These are phyloP conservation scores for Gossypium rotundifolium DNA, from an alignment of 345 rosid genomes.

Conservation along the genomic window DNA sequence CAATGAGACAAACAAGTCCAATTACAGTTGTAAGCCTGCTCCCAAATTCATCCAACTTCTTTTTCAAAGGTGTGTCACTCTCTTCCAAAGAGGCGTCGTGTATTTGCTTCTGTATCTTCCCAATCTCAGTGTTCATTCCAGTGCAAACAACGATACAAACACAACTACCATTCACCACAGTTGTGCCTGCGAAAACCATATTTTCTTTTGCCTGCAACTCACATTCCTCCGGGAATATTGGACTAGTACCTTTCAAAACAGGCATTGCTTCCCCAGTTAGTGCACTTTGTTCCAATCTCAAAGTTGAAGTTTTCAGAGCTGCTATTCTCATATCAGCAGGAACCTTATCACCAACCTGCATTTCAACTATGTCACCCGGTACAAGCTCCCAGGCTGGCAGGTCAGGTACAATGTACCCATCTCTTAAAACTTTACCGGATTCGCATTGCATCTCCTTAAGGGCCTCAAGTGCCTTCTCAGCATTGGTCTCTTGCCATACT, in stretches of 20 bases:
- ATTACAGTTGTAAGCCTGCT: slow-evolving; percentile 68
- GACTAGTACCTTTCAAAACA: slow-evolving; percentile 55
- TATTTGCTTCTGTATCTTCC: slow-evolving; percentile 85
- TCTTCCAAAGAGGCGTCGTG: slow-evolving; percentile 84
- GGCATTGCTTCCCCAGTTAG: slow-evolving; percentile 96
- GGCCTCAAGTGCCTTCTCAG: slow-evolving; percentile 91
- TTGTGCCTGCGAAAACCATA: slow-evolving; percentile 84
- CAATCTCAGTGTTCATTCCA: slow-evolving; percentile 91
- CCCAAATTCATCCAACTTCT: slow-evolving; percentile 88
- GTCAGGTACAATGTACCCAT: slow-evolving; percentile 52
- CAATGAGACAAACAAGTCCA: slow-evolving; percentile 69
- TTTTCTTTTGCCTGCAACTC: slow-evolving; percentile 86
- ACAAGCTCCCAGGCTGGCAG: slow-evolving; percentile 84
- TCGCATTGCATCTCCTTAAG: slow-evolving; percentile 92
- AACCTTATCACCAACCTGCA: slow-evolving; percentile 82
- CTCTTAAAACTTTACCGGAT: slow-evolving; percentile 71
- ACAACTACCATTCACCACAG: slow-evolving; percentile 82
- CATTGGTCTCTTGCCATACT: slow-evolving; percentile 95
- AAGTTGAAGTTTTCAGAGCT: slow-evolving; percentile 62
- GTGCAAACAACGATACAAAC: slow-evolving; percentile 57
- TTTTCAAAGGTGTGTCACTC: slow-evolving; percentile 80
- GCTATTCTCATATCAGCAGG: slow-evolving; percentile 92
- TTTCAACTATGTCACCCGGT: slow-evolving; percentile 82
- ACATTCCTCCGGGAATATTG: slow-evolving; percentile 49
- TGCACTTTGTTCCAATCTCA: slow-evolving; percentile 88